Evolutionary conservation across 495 filamentous ascomycete genomes (phyloP).

Genomic region (Aspergillus carlsbadensis): DNA sequence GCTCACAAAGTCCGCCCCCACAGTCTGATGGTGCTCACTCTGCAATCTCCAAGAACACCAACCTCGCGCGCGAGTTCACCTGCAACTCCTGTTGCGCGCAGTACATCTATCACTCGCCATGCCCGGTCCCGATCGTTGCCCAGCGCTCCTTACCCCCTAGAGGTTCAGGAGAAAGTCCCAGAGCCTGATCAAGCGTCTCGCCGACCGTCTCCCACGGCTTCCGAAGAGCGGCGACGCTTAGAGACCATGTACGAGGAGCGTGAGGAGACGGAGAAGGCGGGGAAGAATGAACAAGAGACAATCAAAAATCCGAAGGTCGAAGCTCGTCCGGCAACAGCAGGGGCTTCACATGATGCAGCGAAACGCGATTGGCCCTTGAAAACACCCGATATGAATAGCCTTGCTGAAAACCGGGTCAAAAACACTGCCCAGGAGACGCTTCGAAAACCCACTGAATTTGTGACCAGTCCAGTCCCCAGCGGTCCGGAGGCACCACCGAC

Average conservation of each 20-base stretch:
- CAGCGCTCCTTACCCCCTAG: constrained; percentile 32
- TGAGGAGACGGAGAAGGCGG: constrained; percentile 10
- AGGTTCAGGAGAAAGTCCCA: constrained; percentile 13
- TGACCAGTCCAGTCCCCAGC: constrained; percentile 22
- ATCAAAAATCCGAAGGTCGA: constrained; percentile 21
- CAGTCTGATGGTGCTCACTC: constrained; percentile 57
- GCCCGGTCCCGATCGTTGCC: constrained; percentile 58
- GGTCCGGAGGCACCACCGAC: constrained; percentile 24
- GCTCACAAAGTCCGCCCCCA: constrained; percentile 57
- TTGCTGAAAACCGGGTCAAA: background rate
- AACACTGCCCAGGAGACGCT: constrained; percentile 21
- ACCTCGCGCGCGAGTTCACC: constrained; percentile 34
- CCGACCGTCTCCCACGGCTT: constrained; percentile 29
- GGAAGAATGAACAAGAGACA: background rate
- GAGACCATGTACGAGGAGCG: constrained; percentile 46
- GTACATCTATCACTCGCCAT: constrained; percentile 30
- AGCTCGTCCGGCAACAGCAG: background rate
- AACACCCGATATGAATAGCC: background rate
- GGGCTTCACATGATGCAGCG: background rate
- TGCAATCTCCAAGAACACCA: constrained; percentile 36
- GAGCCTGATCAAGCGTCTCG: constrained; percentile 20
- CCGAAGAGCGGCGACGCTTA: constrained; percentile 32
- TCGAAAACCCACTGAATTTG: constrained; percentile 13
- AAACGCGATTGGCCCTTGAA: background rate
- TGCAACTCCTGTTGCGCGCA: constrained; percentile 22